Evolutionary conservation across 2,329 filamentous ascomycete genomes (phyloP).

Genomic region (Exophiala alcalophila): DNA sequence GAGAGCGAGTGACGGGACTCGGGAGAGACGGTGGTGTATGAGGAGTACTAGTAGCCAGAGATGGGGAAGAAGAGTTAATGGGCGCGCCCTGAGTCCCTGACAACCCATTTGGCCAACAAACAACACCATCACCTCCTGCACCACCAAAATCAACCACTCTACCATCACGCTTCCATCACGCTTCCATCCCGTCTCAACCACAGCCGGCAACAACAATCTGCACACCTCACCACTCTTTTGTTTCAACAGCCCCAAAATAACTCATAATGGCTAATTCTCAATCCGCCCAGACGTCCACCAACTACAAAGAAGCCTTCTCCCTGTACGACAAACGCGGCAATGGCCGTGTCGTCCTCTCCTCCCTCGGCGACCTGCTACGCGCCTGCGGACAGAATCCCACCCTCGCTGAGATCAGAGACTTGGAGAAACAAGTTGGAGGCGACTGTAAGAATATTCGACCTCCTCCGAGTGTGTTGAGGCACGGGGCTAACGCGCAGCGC

Average conservation of each 20-base stretch:
- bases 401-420: conserved; percentile 82
- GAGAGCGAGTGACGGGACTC: too few species aligned
- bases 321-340: conserved; percentile 99
- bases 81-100: conserved; percentile 9
- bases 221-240: too few species aligned
- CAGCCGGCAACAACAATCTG: too few species aligned
- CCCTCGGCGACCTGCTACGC: conserved; percentile 87
- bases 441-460: conserved; percentile 67
- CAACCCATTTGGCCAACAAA: conserved; percentile 3
- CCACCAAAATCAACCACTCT: not conserved
- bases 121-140: conserved; percentile 4
- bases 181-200: conserved; percentile 8
- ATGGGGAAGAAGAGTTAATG: too few species aligned
- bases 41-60: too few species aligned
- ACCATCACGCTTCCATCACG: not conserved
- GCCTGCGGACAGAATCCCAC: conserved; percentile 98
- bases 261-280: conserved; percentile 26
- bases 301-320: conserved; percentile 99
- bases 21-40: too few species aligned
- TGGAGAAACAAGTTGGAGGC: conserved; percentile 83
- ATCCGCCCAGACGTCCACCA: conserved; percentile 68
- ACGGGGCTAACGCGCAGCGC: conserved; percentile 8
- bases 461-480: not conserved
- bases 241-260: too few species aligned
- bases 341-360: conserved; percentile 81